phyloP scores from a whole-genome alignment of 78 protist genomes.

The Dictyostelium brefeldianum region DNA sequence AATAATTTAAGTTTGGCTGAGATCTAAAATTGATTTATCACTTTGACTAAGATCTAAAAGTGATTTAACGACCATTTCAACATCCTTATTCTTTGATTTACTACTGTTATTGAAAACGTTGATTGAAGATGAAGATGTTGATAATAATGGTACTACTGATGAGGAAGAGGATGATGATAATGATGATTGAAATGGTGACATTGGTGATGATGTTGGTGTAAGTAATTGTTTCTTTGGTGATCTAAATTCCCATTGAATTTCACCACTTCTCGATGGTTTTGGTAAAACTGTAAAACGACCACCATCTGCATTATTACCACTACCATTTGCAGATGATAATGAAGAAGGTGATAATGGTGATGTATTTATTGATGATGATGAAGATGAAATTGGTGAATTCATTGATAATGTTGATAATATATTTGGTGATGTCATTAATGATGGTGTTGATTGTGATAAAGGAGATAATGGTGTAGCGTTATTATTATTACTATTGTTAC shows the following conservation, averaged over 20 bases:
- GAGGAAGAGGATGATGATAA: not conserved
- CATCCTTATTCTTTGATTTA: conserved; percentile 42
- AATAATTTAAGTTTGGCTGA: too few species aligned
- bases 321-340: not conserved
- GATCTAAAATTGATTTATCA: not conserved
- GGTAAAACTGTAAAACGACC: not conserved
- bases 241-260: conserved; percentile 45
- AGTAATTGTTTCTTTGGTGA: conserved; percentile 8
- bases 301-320: not conserved
- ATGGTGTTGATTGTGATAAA: conserved; percentile 7
- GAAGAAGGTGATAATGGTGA: not conserved
- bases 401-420: not conserved
- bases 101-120: not conserved
- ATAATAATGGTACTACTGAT: not conserved
- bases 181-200: conserved; percentile 14
- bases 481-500: not conserved
- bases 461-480: conserved; percentile 13
- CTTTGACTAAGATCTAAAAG: conserved; percentile 36
- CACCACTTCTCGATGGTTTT: not conserved
- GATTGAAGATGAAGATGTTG: conserved; percentile 21
- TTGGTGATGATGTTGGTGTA: conserved; percentile 17
- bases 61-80: conserved; percentile 59
- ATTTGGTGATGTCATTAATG: conserved; percentile 12
- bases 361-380: not conserved
- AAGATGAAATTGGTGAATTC: conserved; percentile 9